These are phyloP conservation scores for Trichoderma hamatum DNA, from an alignment of 2,329 filamentous ascomycete genomes.

Conservation along the genomic window DNA sequence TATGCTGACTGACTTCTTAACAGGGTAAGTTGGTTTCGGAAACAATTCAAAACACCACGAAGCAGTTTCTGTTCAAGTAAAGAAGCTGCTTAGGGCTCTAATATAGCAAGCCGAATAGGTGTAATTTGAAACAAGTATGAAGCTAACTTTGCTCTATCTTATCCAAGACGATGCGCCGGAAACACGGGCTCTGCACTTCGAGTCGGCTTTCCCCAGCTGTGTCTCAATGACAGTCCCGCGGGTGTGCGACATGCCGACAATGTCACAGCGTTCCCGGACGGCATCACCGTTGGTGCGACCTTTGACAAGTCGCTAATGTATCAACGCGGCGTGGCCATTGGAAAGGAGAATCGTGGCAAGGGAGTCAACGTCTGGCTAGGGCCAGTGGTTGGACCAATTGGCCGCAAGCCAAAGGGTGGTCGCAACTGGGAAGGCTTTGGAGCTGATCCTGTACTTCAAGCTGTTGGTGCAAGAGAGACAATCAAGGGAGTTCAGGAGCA, in stretches of 20 bases:
- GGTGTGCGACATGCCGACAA: slow-evolving; percentile 75
- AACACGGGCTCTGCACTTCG: slow-evolving; percentile 73
- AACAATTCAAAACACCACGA: neutral
- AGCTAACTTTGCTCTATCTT: neutral
- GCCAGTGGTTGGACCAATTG: slow-evolving; percentile 70
- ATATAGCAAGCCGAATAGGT: neutral
- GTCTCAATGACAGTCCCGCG: slow-evolving; percentile 70
- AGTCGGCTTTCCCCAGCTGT: slow-evolving; percentile 72
- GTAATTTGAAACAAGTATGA: neutral
- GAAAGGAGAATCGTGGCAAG: slow-evolving; percentile 72
- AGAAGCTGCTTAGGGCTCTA: neutral
- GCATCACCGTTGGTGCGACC: slow-evolving; percentile 76
- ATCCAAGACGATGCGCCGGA: slow-evolving; percentile 65
- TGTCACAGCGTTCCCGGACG: slow-evolving; percentile 75
- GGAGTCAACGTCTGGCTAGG: slow-evolving; percentile 73
- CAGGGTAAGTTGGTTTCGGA: slow-evolving; percentile 18
- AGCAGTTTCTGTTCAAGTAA: neutral
- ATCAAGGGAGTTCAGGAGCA: slow-evolving; percentile 70
- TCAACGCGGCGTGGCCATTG: slow-evolving; percentile 67
- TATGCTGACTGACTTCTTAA: slow-evolving; percentile 8
- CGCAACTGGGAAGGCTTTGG: slow-evolving; percentile 79
- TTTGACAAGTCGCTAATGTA: slow-evolving; percentile 75
- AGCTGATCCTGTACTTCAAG: slow-evolving; percentile 72
- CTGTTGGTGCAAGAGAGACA: slow-evolving; percentile 74
- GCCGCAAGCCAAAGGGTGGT: slow-evolving; percentile 71